Evolutionary conservation across 306 rosid genomes (phyloP).

Genomic region (Arachis stenosperma): DNA sequence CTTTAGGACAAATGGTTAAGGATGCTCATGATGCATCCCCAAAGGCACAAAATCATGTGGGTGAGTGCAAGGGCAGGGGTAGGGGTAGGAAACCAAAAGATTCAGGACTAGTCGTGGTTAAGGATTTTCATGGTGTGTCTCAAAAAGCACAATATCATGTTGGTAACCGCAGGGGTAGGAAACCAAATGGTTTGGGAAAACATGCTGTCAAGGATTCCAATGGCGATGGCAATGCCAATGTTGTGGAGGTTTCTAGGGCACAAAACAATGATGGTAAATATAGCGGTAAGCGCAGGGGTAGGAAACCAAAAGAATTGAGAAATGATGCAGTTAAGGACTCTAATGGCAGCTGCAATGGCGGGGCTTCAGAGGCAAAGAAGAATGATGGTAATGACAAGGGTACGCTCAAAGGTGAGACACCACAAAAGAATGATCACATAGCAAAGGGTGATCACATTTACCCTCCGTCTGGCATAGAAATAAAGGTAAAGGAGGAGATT

Average conservation of each 20-base stretch:
- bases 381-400: not conserved
- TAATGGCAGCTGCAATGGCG: not conserved
- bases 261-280: not conserved
- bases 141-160: too few species aligned
- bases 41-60: not conserved
- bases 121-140: too few species aligned
- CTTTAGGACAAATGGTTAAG: not conserved
- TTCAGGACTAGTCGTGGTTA: too few species aligned
- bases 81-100: not conserved
- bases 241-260: too few species aligned
- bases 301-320: conserved; percentile 26
- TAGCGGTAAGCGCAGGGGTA: conserved; percentile 13
- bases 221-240: not conserved
- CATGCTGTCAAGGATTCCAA: not conserved
- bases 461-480: not conserved
- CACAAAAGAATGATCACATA: not conserved
- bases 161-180: too few species aligned
- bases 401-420: not conserved
- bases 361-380: not conserved
- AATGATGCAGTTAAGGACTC: not conserved
- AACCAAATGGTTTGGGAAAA: too few species aligned
- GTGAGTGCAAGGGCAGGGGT: not conserved
- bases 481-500: conserved; percentile 16
- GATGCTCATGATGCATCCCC: not conserved
- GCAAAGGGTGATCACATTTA: not conserved